A percentile compares a stretch with the other conserved stretches of the same genome.
These are phyloP conservation scores for Backusella circina DNA, from an alignment of 192 early-diverging fungal genomes.

Conservation along the genomic window DNA sequence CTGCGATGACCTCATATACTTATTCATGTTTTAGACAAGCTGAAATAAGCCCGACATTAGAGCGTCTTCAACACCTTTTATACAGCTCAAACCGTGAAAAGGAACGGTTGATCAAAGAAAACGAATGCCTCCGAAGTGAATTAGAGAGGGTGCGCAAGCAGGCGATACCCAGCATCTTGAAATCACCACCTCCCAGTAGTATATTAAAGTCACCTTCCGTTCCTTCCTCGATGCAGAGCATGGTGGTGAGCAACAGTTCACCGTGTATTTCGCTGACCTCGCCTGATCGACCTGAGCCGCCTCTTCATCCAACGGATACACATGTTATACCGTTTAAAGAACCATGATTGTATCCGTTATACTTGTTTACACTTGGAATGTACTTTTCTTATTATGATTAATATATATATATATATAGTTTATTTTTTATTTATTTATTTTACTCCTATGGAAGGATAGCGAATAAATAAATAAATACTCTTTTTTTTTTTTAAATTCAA, in stretches of 20 bases:
- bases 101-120: slow-evolving; percentile 11
- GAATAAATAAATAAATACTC: too few relatives aligned
- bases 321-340: background rate
- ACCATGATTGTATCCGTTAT: background rate
- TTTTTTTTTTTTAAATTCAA: too few relatives aligned
- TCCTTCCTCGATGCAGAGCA: background rate
- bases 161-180: background rate
- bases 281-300: background rate
- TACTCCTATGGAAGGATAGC: too few relatives aligned
- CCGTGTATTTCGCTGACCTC: background rate
- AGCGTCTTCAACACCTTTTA: slow-evolving; percentile 15
- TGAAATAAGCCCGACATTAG: background rate
- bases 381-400: background rate
- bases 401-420: too few relatives aligned
- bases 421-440: too few relatives aligned
- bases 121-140: slow-evolving; percentile 8
- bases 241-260: background rate
- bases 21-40: background rate
- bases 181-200: background rate
- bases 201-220: background rate
- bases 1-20: too few relatives aligned
- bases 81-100: slow-evolving; percentile 7
- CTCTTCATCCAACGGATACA: background rate
- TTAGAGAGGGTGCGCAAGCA: slow-evolving; percentile 2
- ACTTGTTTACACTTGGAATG: background rate